A percentile compares a stretch with the other conserved stretches of the same genome.
Evolutionary conservation across 768 basidiomycete genomes (phyloP).

Genomic region (Paxillus ammoniavirescens): DNA sequence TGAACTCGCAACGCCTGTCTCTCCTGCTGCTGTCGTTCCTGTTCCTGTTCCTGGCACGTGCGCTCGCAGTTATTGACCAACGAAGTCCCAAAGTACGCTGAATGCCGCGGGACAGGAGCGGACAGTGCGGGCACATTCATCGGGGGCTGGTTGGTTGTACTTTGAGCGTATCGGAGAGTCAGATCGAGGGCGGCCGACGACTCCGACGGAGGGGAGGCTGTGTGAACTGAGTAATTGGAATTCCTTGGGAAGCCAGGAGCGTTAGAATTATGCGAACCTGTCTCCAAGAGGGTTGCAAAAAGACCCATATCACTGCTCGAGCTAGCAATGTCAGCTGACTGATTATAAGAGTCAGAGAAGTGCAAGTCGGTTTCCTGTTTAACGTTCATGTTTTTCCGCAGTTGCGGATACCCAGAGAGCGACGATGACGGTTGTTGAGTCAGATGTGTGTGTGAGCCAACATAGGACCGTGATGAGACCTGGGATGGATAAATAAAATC

Average conservation of each 20-base stretch:
- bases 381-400: slow-evolving; percentile 19
- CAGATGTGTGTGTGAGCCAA: slow-evolving; percentile 15
- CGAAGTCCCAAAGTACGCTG: slow-evolving; percentile 30
- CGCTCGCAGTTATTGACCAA: slow-evolving; percentile 32
- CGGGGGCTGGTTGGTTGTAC: slow-evolving; percentile 15
- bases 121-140: slow-evolving; percentile 26
- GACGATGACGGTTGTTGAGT: slow-evolving; percentile 19
- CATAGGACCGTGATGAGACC: slow-evolving; percentile 21
- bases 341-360: slow-evolving; percentile 26
- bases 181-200: slow-evolving; percentile 21
- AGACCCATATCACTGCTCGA: slow-evolving; percentile 21
- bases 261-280: slow-evolving; percentile 25
- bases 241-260: slow-evolving; percentile 1
- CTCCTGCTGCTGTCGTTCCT: slow-evolving; percentile 30
- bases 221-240: slow-evolving; percentile 2
- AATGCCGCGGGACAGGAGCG: slow-evolving; percentile 34
- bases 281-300: slow-evolving; percentile 22
- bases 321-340: slow-evolving; percentile 21
- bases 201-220: slow-evolving; percentile 21
- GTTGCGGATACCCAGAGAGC: slow-evolving; percentile 15
- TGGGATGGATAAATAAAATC: slow-evolving; percentile 23
- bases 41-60: slow-evolving; percentile 41
- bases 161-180: slow-evolving; percentile 22
- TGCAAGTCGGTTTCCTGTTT: slow-evolving; percentile 30
- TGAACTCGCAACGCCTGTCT: slow-evolving; percentile 28